Evolutionary conservation across 1,284 basidiomycete species (phyloP).

Genomic region (Moesziomyces parantarcticus): DNA sequence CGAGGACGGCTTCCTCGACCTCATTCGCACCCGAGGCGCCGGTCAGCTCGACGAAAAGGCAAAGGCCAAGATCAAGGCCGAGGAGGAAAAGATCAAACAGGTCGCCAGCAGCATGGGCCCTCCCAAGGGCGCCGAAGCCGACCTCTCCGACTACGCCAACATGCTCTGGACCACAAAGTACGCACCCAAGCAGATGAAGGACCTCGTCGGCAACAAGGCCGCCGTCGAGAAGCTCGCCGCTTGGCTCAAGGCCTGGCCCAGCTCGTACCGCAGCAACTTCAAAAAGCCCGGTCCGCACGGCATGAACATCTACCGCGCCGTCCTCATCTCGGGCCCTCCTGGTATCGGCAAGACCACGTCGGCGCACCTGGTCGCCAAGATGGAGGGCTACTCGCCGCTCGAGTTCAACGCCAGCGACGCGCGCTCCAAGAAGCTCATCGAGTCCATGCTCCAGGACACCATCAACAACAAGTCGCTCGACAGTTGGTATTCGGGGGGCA

Average conservation of each 20-base stretch:
- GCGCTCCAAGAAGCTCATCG: slow-evolving; percentile 94
- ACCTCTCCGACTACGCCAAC: slow-evolving; percentile 68
- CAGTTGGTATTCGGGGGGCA: slow-evolving; percentile 76
- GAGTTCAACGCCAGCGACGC: slow-evolving; percentile 97
- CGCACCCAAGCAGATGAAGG: slow-evolving; percentile 85
- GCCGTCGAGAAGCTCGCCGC: slow-evolving; percentile 82
- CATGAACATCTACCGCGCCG: slow-evolving; percentile 85
- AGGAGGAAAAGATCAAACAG: slow-evolving; percentile 72
- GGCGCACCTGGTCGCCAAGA: slow-evolving; percentile 88
- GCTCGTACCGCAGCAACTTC: slow-evolving; percentile 70
- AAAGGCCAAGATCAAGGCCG: slow-evolving; percentile 83
- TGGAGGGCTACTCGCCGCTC: slow-evolving; percentile 88
- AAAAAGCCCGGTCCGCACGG: slow-evolving; percentile 94
- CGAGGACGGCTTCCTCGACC: slow-evolving; percentile 87
- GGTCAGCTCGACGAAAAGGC: slow-evolving; percentile 79
- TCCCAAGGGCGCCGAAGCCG: slow-evolving; percentile 28
- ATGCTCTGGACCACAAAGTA: slow-evolving; percentile 93
- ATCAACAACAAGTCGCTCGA: slow-evolving; percentile 80
- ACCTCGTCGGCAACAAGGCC: slow-evolving; percentile 94
- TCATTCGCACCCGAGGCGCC: slow-evolving; percentile 69
- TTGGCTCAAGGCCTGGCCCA: slow-evolving; percentile 86
- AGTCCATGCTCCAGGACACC: slow-evolving; percentile 72
- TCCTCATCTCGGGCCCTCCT: slow-evolving; percentile 90
- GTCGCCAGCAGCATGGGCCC: slow-evolving; percentile 58
- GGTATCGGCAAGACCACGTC: slow-evolving; percentile 98